Base-by-base conservation (phyloP, 2,329 filamentous ascomycete species). In the Paecilomyces niveus region DNA sequence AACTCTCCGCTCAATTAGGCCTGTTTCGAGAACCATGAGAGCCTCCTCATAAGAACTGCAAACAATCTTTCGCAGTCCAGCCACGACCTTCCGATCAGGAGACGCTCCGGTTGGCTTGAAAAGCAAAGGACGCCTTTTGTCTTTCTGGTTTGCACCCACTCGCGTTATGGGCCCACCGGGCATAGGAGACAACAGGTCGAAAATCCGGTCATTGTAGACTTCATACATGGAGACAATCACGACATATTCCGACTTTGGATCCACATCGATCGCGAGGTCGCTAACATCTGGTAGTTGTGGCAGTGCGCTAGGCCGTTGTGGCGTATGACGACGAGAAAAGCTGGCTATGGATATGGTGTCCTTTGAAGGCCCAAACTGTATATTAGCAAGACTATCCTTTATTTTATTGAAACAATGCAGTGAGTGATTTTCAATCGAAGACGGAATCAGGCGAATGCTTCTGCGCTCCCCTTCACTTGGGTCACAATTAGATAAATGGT, bases 191-290 rank as follows among this genome's bases (percentile, higher is more conserved):
- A 99, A 80, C 0, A 99, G 85, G 68, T 99, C 94, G 72, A 95
- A 97, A 64, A 99, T 97, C 35, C 92, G 87, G 75, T 99, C 93
- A 70, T 99, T 99, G 78, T 99, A 97, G 1, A 99, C 93, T 73
- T 99, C 94, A 74, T 97, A 97, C 92, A 99, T 99, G 57, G 92
- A 96, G 22, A 99, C 82, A 10, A 99, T 79, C 57, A 99, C 86
- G 3, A 89, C 88, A 66, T 97, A 97, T 65, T 96, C 90, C 57
- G 88, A 85, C 21, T 83, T 83, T 0, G 81, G 79, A 61, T 92
- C 89, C 54, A 85, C 79, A 0, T 85, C 81, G 0, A 95, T 80
- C 3, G 82, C 78, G 51, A 96, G 79, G 55, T 86, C 81, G 72
- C 86, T 85, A 56, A 96, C 85, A 62, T 92, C 86, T 8, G 93